Conservation (phyloP, 2,329 filamentous ascomycete genomes). For the Fusarium solani-melongenae region DNA sequence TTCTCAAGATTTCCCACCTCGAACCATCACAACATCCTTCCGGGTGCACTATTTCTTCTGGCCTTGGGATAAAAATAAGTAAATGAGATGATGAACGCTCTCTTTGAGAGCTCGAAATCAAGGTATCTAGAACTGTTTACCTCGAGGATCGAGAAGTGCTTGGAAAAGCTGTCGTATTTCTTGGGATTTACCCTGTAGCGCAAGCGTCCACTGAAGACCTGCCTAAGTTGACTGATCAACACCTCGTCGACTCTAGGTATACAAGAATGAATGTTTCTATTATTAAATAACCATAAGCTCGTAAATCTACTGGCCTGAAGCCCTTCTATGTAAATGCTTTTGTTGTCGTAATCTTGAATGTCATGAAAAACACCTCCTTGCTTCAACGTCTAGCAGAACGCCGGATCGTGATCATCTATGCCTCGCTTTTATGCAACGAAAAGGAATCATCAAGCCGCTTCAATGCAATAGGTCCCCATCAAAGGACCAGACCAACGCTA, state of each 20-base stretch:
- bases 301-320: neutral
- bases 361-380: neutral
- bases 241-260: neutral
- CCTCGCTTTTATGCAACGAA: neutral
- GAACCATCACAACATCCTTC: neutral
- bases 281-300: neutral
- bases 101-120: accelerated
- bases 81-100: neutral
- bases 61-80: neutral
- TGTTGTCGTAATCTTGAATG: neutral
- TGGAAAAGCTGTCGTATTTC: neutral
- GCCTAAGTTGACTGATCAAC: neutral
- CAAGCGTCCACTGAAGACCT: neutral
- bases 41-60: neutral
- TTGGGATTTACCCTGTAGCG: neutral
- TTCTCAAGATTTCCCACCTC: neutral
- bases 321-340: neutral
- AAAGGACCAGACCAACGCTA: neutral
- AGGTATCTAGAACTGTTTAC: neutral
- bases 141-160: neutral
- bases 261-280: neutral
- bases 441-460: neutral
- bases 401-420: neutral
- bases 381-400: neutral
- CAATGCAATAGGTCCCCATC: neutral